phyloP scores from a whole-genome alignment of 257 asterid genomes.

The Ophiorrhiza pumila region DNA sequence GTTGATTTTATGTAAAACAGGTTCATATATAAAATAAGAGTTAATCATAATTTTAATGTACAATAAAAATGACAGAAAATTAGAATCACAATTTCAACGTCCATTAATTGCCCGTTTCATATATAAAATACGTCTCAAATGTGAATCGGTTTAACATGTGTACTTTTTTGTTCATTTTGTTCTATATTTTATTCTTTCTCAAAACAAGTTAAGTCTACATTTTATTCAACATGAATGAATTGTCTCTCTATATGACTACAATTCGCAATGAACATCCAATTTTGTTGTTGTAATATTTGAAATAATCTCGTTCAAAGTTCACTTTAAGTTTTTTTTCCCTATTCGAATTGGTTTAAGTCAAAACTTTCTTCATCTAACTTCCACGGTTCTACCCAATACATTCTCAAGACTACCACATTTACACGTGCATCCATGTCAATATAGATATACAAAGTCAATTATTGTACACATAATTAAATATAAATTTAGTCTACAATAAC shows the following conservation, averaged over 20 bases:
- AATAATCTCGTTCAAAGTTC: neutral
- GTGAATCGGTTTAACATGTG: too few relatives aligned
- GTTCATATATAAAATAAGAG: too few relatives aligned
- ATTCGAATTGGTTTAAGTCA: neutral
- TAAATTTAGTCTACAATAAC: too few relatives aligned
- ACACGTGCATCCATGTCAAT: slow-evolving; percentile 6
- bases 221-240: neutral
- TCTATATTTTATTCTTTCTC: neutral
- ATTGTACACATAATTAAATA: slow-evolving; percentile 33
- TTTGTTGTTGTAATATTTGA: neutral
- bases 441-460: neutral
- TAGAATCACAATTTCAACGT: too few relatives aligned
- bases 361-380: neutral
- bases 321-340: too few relatives aligned
- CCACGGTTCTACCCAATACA: slow-evolving; percentile 6
- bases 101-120: too few relatives aligned
- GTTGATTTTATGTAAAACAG: too few relatives aligned
- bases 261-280: neutral
- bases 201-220: too few relatives aligned
- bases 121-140: too few relatives aligned
- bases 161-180: too few relatives aligned
- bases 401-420: neutral
- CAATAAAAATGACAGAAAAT: too few relatives aligned
- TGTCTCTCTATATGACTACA: neutral
- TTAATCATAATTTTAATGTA: too few relatives aligned